A percentile compares a stretch with the other conserved stretches of the same genome.
Evolutionary conservation across 495 filamentous ascomycete species (phyloP).

Genomic region (Jackrogersella multiformis): DNA sequence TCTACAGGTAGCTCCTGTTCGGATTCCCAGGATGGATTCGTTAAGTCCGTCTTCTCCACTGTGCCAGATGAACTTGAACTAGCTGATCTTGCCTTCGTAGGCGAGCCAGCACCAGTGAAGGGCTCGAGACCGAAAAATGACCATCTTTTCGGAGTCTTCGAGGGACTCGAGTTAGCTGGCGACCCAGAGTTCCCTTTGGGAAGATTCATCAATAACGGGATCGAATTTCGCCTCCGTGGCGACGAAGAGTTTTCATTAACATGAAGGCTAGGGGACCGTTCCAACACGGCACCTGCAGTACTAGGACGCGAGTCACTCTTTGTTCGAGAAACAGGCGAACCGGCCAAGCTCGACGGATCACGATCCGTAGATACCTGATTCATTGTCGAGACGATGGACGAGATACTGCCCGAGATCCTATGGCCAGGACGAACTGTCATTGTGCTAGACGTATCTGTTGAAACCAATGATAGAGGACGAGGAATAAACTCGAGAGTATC

Average conservation of each 20-base stretch:
- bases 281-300: conserved; percentile 62
- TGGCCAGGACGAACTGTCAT: conserved; percentile 68
- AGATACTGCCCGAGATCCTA: conserved; percentile 70
- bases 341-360: conserved; percentile 42
- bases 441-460: conserved; percentile 76
- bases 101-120: conserved; percentile 51
- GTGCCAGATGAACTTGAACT: conserved; percentile 52
- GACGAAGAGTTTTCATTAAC: conserved; percentile 44
- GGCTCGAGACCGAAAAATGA: conserved; percentile 64
- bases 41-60: conserved; percentile 29
- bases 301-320: conserved; percentile 56
- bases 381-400: conserved; percentile 64
- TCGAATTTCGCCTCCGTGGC: conserved; percentile 59
- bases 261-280: conserved; percentile 53
- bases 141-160: conserved; percentile 61
- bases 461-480: conserved; percentile 76
- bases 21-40: conserved; percentile 29
- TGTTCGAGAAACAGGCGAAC: conserved; percentile 43
- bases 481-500: conserved; percentile 74
- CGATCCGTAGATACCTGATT: conserved; percentile 51
- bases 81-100: conserved; percentile 51
- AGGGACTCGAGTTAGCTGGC: conserved; percentile 55
- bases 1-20: conserved; percentile 14
- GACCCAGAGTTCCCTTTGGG: conserved; percentile 41
- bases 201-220: conserved; percentile 55